Evolutionary conservation across 169 alveolate genomes (phyloP), one percentile per base, ranked within the genome.

Genomic region (Besnoitia besnoiti): DNA sequence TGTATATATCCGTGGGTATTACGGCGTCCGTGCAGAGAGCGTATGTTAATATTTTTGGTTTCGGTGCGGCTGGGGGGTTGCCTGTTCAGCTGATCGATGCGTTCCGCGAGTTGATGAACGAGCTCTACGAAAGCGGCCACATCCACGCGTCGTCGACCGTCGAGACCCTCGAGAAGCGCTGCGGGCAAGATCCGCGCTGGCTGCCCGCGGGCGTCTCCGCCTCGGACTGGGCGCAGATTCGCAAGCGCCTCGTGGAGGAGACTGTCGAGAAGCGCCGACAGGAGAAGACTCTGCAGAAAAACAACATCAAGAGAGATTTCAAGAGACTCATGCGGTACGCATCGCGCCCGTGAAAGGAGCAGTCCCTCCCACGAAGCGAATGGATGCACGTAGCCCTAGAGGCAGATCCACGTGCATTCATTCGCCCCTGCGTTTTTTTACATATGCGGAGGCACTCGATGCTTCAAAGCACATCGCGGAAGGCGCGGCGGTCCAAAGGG

Each of bases 131-230:
- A 5, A 44, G 50, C 35, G 91, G 91, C 42, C 91, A 87, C 47
- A 47, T 87, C 33, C 91, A 87, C 76, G 75, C 91, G n/a, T 87
- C 91, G 44, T 87, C 91, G 44, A 87, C 91, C 21, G 91, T 87
- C 27, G 91, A 87, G 85, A 87, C 91, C 0, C 91, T 87, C 19
- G 91, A 59, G 67, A 40, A 61, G 33, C 75, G 91, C 84, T 87
- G 75, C 62, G 82, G 91, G 1, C 82, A 87, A 0, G 91, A 87
- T n/a, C 50, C 51, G 50, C 91, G 91, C 46, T 87, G 91, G 91
- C 46, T 47, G 24, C 73, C 51, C 33, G 91, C 80, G 27, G 42
- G 42, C 10, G 62, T 59, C 85, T 73, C 91, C 4, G 0, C 44
- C 30, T 84, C 61, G 85, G 91, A 87, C 35, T 87, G 91, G 91